phyloP scores from a whole-genome alignment of 1,139 yeast genomes.

The Yamadazyma membranifaciens region DNA sequence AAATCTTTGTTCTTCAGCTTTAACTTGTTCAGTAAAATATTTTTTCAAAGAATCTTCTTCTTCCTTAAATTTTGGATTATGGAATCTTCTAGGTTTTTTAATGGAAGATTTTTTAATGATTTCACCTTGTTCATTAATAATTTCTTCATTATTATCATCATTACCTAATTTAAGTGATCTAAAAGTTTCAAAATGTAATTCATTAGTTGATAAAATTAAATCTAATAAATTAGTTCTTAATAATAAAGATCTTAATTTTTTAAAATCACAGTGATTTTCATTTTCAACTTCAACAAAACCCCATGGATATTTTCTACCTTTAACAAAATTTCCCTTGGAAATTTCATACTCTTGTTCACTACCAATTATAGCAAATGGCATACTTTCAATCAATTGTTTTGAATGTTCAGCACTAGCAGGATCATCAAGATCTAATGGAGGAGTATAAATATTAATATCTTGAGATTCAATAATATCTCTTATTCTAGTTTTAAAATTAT shows the following conservation, averaged over 20 bases:
- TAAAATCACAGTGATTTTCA: constrained; percentile 93
- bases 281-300: constrained; percentile 97
- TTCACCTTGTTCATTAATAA: constrained; percentile 37
- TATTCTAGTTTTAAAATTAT: constrained; percentile 77
- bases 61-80: constrained; percentile 91
- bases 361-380: constrained; percentile 95
- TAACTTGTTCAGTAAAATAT: constrained; percentile 96
- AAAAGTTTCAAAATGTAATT: constrained; percentile 85
- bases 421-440: constrained; percentile 75
- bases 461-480: constrained; percentile 92
- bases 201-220: constrained; percentile 84
- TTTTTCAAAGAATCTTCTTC: constrained; percentile 94
- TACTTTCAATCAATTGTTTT: constrained; percentile 77
- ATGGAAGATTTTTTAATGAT: constrained; percentile 29
- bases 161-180: constrained; percentile 79
- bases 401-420: constrained; percentile 79
- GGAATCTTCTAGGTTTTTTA: constrained; percentile 53
- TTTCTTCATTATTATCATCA: constrained; percentile 40
- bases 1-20: constrained; percentile 94
- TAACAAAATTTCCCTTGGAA: constrained; percentile 70
- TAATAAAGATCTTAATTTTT: constrained; percentile 81
- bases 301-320: constrained; percentile 97
- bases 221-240: constrained; percentile 94
- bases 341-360: constrained; percentile 84
- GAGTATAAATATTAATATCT: constrained; percentile 85